A percentile compares a stretch with the other conserved stretches of the same genome.
Conservation (phyloP, 2,329 filamentous ascomycete genomes). For the Fusarium mexicanum region DNA sequence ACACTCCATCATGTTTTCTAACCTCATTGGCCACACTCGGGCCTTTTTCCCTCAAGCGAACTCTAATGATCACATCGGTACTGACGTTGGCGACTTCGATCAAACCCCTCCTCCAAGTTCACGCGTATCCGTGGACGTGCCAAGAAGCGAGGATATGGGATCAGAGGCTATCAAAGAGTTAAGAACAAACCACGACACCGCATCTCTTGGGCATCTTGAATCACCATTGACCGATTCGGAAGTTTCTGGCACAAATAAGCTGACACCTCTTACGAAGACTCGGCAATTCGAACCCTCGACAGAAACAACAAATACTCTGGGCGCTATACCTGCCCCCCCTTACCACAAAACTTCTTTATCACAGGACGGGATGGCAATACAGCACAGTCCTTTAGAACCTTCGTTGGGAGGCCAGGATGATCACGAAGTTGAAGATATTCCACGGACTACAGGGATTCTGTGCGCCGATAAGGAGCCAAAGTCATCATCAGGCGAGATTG, state of each 20-base stretch:
- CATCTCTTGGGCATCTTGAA: slow-evolving; percentile 41
- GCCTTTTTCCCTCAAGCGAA: slow-evolving; percentile 30
- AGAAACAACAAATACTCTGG: neutral
- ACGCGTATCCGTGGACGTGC: slow-evolving; percentile 41
- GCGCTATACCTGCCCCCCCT: neutral
- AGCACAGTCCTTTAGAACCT: neutral
- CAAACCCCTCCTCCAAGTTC: slow-evolving; percentile 47
- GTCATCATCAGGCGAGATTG: neutral
- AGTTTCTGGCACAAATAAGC: slow-evolving; percentile 34
- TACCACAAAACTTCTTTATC: neutral
- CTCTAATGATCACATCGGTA: slow-evolving; percentile 22
- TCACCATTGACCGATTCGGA: slow-evolving; percentile 22
- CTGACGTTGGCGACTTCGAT: slow-evolving; percentile 45
- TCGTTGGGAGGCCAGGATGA: neutral
- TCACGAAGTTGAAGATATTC: neutral
- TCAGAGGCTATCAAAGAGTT: neutral
- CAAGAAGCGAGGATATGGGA: slow-evolving; percentile 21
- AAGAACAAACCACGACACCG: slow-evolving; percentile 4
- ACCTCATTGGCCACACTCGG: slow-evolving; percentile 37
- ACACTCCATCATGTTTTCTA: slow-evolving; percentile 35
- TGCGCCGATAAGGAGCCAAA: neutral
- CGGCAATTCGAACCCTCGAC: neutral
- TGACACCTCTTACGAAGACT: slow-evolving; percentile 34
- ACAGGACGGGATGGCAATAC: neutral
- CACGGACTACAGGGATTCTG: neutral